phyloP scores from a whole-genome alignment of 768 basidiomycete species.

The Russula vinacea region DNA sequence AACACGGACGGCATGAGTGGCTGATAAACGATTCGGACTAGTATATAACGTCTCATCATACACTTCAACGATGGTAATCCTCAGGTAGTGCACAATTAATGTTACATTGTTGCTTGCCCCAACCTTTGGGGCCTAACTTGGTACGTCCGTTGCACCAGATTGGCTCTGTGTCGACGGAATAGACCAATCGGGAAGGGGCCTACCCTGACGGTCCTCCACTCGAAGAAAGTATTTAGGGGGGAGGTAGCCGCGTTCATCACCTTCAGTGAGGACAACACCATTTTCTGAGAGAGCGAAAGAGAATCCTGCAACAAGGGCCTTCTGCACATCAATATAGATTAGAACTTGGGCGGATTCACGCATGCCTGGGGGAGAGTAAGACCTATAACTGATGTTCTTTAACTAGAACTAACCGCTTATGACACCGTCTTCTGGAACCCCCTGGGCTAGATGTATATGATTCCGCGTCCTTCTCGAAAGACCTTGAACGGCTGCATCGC shows the following conservation, averaged over 20 bases:
- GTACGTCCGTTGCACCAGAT: slow-evolving; percentile 4
- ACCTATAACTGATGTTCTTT: not conserved
- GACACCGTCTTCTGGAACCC: slow-evolving; percentile 59
- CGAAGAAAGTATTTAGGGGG: slow-evolving; percentile 61
- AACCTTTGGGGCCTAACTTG: slow-evolving; percentile 4
- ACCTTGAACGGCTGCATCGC: slow-evolving; percentile 57
- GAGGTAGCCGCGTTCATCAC: slow-evolving; percentile 62
- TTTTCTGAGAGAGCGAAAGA: slow-evolving; percentile 79
- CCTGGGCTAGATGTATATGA: slow-evolving; percentile 90
- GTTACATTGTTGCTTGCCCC: not conserved
- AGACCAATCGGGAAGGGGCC: slow-evolving; percentile 33
- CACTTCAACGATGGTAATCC: not conserved
- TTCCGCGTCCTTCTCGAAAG: slow-evolving; percentile 84
- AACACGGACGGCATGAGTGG: slow-evolving; percentile 21
- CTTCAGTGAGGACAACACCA: slow-evolving; percentile 84
- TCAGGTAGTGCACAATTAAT: slow-evolving; percentile 3
- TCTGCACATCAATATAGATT: slow-evolving; percentile 75
- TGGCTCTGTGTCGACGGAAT: not conserved
- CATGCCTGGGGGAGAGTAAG: slow-evolving; percentile 56
- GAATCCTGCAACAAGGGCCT: slow-evolving; percentile 64
- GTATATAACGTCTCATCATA: too few species aligned
- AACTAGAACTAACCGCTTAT: slow-evolving; percentile 61
- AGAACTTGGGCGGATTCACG: slow-evolving; percentile 72
- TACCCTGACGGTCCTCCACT: slow-evolving; percentile 53
- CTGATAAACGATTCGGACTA: slow-evolving; percentile 26